Evolutionary conservation across 768 basidiomycete genomes (phyloP), one percentile per base, ranked within the genome.

Genomic region (Termitomyces bulborhizus): DNA sequence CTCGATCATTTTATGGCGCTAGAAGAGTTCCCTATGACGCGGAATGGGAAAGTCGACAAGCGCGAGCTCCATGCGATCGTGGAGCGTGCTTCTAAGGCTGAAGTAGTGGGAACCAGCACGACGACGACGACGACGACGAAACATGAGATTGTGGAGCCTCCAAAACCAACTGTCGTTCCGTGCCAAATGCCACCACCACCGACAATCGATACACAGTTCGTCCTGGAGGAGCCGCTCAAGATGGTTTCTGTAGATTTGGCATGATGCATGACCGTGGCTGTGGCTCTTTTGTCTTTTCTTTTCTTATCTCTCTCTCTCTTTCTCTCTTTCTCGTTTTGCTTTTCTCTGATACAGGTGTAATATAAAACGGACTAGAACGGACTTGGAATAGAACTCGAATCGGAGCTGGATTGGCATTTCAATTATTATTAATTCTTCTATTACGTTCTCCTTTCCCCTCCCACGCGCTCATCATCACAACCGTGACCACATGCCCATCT

Each of bases 11-110:
- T 75, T 55, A 41, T 79, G 36, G 64, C 70, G 3, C 66, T 83
- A 48, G 71, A 71, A 18, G 66, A 70, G 37, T 77, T 84, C 60
- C 81, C 82, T 7, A 75, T 76, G 60, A 85, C 83, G 24, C 58
- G 79, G 12, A 81, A 81, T 55, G 76, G 74, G 15, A 82, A 82
- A 64, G 74, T 75, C 18, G 79, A 82, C 65, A 77, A 78, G 63
- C 66, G 72, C 40, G 76, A 69, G 34, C 67, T 81, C 24, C 57
- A 58, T 27, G 60, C 51, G 4, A 53, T 60, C 39, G 60, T 55
- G 0, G 60, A 57, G n/a, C 55, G 59, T 7, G 53, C 56, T 31
- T 32, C 34, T 8, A 48, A 26, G 15, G 34, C 13, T 15, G 40
- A 32, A 11, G 16, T 2, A 8, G 16, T 2, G 4, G 46, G 47